Evolutionary conservation across 2,329 filamentous ascomycete species (phyloP), one percentile per base, ranked within the genome.

Genomic region (Coniochaeta prunicola): DNA sequence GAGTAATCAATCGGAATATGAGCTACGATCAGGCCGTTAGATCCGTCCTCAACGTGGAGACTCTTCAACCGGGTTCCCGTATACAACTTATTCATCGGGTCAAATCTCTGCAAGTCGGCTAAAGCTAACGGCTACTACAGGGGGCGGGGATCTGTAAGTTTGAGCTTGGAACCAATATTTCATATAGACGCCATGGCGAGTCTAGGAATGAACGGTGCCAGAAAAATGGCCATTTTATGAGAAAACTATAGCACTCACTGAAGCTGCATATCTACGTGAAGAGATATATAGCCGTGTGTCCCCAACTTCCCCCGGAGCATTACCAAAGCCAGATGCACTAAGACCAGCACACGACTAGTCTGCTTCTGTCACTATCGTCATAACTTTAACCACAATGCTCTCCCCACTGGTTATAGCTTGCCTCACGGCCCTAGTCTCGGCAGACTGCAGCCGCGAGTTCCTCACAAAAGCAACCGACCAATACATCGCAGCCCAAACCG

Each of bases 401-500:
- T 50, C 45, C n/a, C 6, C 24, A 12, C 19, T 50, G n/a, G 21
- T 50, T 9, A 6, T 50, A 28, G 28, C 13, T 2, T 13, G 42
- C 17, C 38, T 62, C 17, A 26, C 50, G 7, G 30, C 33, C 28
- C 33, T 28, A 13, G 58, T 21, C n/a, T n/a, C 59, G 1, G 57
- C 58, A 17, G 45, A 61, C 17, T 65, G 63, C 54, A 60, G 26
- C 48, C 53, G 57, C 2, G 53, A 56, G 2, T 61, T 62, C 33
- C 56, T 65, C 30, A 53, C 56, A 24, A 57, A 60, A 21, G 61
- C 62, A 2, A 60, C 63, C 5, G 45, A 17, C 9, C 21, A 26
- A 15, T 64, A 65, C 53, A 34, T 64, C 17, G 59, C 60, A 3
- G 64, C 62, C 4, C 64, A 61, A 33, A 56, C 55, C 2, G 61